Base-by-base conservation (phyloP, 148 eudicot species). In the Rhododendron vialii region DNA sequence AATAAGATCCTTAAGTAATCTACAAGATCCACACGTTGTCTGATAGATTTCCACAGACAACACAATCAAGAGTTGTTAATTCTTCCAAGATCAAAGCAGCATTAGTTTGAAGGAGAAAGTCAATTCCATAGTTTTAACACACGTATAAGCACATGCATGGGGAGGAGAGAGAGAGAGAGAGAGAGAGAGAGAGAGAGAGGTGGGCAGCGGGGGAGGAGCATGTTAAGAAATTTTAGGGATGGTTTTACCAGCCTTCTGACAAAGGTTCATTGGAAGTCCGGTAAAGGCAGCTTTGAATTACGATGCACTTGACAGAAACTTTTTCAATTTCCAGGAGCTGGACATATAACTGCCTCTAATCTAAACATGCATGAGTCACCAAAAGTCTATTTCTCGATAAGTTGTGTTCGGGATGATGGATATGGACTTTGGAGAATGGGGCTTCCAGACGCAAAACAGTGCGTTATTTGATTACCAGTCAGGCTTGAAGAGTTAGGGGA, bases 1-100 rank as follows among this genome's bases (percentile, higher is more conserved):
- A 18, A 36, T 74, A 74, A 84, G 65, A 86, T 55, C 63, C 47
- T 35, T 84, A 13, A 85, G 78, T 47, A 26, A 65, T 48, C 47
- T 14, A 55, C n/a, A 55, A 45, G 53, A 28, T 28, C 55, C 85
- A 75, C 71, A 38, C 12, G 53, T 47, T 20, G 77, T 75, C 36
- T 36, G 15, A 18, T 51, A 24, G 20, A 53, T 84, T 74, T 4
- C 48, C 24, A 38, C 67, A 28, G 33, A 53, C 20, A 35, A n/a
- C 55, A 17, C 51, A 74, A 28, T 18, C 63, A 73, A 48, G 28
- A 74, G 59, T 47, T 71, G 45, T 1, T 59, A 8, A 33, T 82
- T 55, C 15, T 82, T 57, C 15, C 30, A 51, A 80, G 63, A 30
- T 41, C 36, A 53, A 81, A 14, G 24, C 43, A 59, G 28, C 59